These are phyloP conservation scores for Penicillium psychrosexuale DNA, from an alignment of 2,329 filamentous ascomycete genomes.

Conservation along the genomic window DNA sequence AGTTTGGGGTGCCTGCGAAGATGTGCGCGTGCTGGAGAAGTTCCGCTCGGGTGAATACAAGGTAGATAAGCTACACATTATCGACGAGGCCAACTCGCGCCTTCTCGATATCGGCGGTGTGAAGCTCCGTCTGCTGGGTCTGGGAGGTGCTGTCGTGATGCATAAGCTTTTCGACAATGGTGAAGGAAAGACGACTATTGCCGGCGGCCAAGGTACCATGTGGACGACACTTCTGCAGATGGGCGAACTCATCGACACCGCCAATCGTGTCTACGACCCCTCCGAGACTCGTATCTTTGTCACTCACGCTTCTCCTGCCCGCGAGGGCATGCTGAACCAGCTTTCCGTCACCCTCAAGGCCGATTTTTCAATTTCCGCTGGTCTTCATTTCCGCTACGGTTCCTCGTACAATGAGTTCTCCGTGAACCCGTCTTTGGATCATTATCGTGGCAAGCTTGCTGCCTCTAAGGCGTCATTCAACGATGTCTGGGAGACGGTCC, in stretches of 20 bases:
- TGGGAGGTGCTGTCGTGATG: conserved; percentile 97
- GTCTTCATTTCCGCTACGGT: conserved; percentile 96
- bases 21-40: conserved; percentile 95
- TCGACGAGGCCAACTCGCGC: conserved; percentile 95
- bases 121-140: conserved; percentile 86
- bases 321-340: conserved; percentile 95
- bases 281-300: conserved; percentile 96
- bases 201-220: conserved; percentile 97
- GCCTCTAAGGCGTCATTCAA: conserved; percentile 98
- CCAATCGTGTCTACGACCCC: conserved; percentile 96
- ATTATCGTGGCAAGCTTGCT: conserved; percentile 96
- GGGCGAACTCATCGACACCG: conserved; percentile 96
- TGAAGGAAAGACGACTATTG: conserved; percentile 95
- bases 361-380: conserved; percentile 96
- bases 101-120: conserved; percentile 92
- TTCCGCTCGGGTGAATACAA: conserved; percentile 98
- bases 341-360: conserved; percentile 95
- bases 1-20: conserved; percentile 97
- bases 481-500: conserved; percentile 99
- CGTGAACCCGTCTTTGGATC: conserved; percentile 94
- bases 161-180: conserved; percentile 99
- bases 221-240: conserved; percentile 98
- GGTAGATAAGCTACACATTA: conserved; percentile 94
- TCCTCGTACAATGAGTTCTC: conserved; percentile 99
- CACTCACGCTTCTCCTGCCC: conserved; percentile 92